phyloP scores from a whole-genome alignment of 371 early-diverging fungal species.

The Polyrhizophydium stewartii region DNA sequence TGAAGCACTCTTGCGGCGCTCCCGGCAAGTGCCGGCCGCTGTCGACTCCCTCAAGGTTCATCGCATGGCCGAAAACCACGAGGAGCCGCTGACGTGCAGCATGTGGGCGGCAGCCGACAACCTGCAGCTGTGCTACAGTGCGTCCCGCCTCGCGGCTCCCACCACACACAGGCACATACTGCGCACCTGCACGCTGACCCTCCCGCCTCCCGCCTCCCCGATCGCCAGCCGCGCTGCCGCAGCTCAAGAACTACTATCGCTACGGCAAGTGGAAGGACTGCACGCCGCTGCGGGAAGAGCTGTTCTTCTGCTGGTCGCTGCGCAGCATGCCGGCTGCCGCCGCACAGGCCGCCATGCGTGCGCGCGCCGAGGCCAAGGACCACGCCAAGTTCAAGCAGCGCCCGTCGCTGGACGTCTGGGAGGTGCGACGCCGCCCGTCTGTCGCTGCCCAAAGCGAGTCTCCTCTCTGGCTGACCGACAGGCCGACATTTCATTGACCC shows the following conservation, averaged over 20 bases:
- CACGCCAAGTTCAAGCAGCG: neutral
- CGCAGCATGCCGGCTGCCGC: neutral
- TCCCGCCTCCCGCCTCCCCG: neutral
- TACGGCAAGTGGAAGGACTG: conserved; percentile 4
- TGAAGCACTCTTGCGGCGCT: too few species aligned
- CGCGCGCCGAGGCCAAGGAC: neutral
- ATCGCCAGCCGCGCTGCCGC: neutral
- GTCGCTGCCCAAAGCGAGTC: too few species aligned
- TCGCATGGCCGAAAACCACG: neutral
- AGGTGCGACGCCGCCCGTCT: too few species aligned
- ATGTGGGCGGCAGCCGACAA: neutral
- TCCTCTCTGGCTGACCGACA: too few species aligned
- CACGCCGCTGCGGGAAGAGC: neutral
- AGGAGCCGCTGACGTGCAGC: conserved; percentile 1
- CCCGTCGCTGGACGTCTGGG: neutral
- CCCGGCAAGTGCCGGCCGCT: neutral
- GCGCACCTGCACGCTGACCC: neutral
- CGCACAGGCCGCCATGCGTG: neutral
- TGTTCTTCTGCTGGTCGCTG: neutral
- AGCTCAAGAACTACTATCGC: neutral
- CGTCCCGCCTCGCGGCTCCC: neutral
- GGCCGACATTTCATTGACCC: too few species aligned
- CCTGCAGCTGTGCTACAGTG: neutral
- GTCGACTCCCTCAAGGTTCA: neutral
- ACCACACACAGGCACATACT: neutral